Evolutionary conservation across 169 alveolate species (phyloP).

Genomic region (Theileria parva): DNA sequence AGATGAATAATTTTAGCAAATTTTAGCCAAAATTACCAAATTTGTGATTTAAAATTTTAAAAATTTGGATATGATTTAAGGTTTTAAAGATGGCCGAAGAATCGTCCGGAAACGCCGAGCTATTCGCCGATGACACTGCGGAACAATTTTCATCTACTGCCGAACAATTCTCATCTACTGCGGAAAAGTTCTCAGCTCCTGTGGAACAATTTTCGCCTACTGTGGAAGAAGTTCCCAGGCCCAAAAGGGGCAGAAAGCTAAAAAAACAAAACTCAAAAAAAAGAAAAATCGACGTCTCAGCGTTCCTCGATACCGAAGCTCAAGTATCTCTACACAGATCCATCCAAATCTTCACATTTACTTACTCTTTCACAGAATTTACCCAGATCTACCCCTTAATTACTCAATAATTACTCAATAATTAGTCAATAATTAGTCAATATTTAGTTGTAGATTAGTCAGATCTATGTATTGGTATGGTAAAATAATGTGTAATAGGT

Average conservation of each 20-base stretch:
- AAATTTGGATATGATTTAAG: neutral
- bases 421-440: neutral
- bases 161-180: too few species aligned
- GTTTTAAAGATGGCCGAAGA: neutral
- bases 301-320: constrained; percentile 85
- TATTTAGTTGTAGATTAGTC: too few species aligned
- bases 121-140: neutral
- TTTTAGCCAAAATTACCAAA: too few species aligned
- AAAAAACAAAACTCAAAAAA: constrained; percentile 47
- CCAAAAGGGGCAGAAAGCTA: constrained; percentile 25
- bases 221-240: constrained; percentile 4
- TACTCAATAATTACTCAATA: neutral
- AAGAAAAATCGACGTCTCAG: constrained; percentile 65
- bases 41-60: too few species aligned
- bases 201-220: too few species aligned
- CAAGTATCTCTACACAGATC: constrained; percentile 64
- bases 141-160: neutral
- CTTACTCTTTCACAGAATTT: too few species aligned
- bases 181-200: neutral
- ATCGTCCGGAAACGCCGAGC: neutral
- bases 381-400: too few species aligned
- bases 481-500: constrained; percentile 58
- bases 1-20: too few species aligned
- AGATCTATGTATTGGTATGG: neutral
- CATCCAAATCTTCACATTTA: too few species aligned